Base-by-base conservation (phyloP, 2,329 filamentous ascomycete species). In the Dactylellina parvicollis region DNA sequence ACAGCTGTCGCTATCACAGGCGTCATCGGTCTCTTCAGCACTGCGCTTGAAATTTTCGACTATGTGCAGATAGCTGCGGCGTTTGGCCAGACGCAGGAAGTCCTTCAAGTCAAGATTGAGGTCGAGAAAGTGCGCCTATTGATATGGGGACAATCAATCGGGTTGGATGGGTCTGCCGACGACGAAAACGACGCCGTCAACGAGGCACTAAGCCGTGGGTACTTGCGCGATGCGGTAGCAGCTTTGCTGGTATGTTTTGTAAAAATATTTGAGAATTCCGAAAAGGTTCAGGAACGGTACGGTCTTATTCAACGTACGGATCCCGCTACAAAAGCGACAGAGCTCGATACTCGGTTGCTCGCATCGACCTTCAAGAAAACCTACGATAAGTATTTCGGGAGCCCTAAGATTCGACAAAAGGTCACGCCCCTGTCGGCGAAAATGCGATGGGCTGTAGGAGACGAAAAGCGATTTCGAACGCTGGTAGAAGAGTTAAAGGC, bases 181-280 rank as follows among this genome's bases (percentile, higher is more conserved):
- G 16, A 52, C 24, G 16, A 2, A 32, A 32, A 26, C 26, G 47
- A 52, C 26, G 22, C 47, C 8, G 47, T 52, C n/a, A 52, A 52
- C 26, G 47, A 30, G 22, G 47, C 20, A n/a, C 22, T 52, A 18
- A 32, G 32, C 22, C 47, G 22, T 16, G 47, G 26, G 26, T 52
- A 52, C 26, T 32, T 52, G 47, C 26, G 22, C 18, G 26, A 26
- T 26, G 47, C 47, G 24, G 47, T 52, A 18, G 47, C 47, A 12
- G 47, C 24, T 18, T 32, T 52, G 47, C 26, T 52, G 22, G 47
- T 52, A 32, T 52, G 47, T 52, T 52, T 52, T 52, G 47, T 52
- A 16, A 52, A 52, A 22, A 52, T 52, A 18, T 20, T 52, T 2
- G 47, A 52, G 47, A 22, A 52, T 30, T 52, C 47, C 26, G 22